Base-by-base conservation (phyloP, 2,329 filamentous ascomycete species). In the Plectosphaerella sp. region DNA sequence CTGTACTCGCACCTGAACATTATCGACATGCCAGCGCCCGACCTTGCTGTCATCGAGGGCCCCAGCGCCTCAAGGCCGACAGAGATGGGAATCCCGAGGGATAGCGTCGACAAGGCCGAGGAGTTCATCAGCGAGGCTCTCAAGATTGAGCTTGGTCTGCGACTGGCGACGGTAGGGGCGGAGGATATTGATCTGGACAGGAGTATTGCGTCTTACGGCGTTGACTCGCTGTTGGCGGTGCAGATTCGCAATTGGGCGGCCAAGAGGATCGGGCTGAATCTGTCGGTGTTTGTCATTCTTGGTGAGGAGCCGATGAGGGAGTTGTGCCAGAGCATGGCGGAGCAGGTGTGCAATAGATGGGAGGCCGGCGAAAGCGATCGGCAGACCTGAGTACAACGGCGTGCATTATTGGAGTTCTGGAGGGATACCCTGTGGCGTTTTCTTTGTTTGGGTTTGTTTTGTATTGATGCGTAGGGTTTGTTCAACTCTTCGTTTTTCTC, bases 201-300 rank as follows among this genome's bases (percentile, higher is more conserved):
- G 51, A 62, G 72, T 2, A 68, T 72, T 4, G 69, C 66, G 33
- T 72, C 70, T 4, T 80, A 79, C 53, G 78, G 77, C 1, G 72
- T 80, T 7, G 78, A 81, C 62, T 79, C 75, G 0, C 67, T 81
- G 8, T 73, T 79, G 5, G 77, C 77, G 1, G 74, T 80, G n/a
- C 74, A 73, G 11, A 64, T 79, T 8, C 69, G 77, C n/a, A 78
- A 72, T 56, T 80, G 77, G 76, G 69, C 80, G 5, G 63, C 70
- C 2, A 66, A 69, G 47, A 72, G 73, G 55, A 73, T 73, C 15
- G 66, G 67, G 3, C 72, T 72, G 1, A 67, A 75, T 48, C 59
- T 79, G 3, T 72, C 73, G 0, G 69, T 78, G 2, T 78, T 78
- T 56, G 74, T 78, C 51, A 68, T 79, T 15, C 58, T 78, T 50